These are phyloP conservation scores for Craspedostauros australis DNA, from an alignment of 108 stramenopile species.

Conservation along the genomic window DNA sequence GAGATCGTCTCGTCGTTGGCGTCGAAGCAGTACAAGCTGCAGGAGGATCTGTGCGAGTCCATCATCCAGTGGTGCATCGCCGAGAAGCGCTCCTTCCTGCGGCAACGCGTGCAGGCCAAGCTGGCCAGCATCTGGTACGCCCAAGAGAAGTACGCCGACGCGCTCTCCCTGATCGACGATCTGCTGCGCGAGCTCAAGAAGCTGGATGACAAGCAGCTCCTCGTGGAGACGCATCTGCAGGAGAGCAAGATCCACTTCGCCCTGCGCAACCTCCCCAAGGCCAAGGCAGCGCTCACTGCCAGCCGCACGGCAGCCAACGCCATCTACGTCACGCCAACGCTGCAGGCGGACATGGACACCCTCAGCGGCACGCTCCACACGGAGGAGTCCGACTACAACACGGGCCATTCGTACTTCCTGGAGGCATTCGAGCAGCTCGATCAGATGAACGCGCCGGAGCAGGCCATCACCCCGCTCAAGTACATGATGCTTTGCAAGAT, in stretches of 20 bases:
- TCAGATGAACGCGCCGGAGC: constrained; percentile 69
- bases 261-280: constrained; percentile 93
- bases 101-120: constrained; percentile 96
- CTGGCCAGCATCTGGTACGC: constrained; percentile 81
- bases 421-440: constrained; percentile 98
- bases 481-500: constrained; percentile 98
- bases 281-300: constrained; percentile 97
- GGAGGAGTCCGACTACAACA: constrained; percentile 98
- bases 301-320: constrained; percentile 94
- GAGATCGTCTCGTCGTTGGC: constrained; percentile 88
- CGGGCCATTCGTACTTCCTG: constrained; percentile 98
- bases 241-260: constrained; percentile 95
- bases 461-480: constrained; percentile 79
- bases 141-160: constrained; percentile 77
- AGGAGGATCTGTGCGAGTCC: constrained; percentile 77
- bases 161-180: constrained; percentile 76
- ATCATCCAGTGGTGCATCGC: constrained; percentile 88
- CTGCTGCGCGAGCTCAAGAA: constrained; percentile 95
- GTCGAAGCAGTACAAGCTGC: constrained; percentile 82
- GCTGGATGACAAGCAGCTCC: constrained; percentile 97
- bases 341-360: constrained; percentile 94
- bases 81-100: constrained; percentile 94
- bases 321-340: constrained; percentile 80
- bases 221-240: constrained; percentile 95
- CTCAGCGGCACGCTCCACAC: constrained; percentile 97